Conservation (phyloP, 2,329 filamentous ascomycete species). For the Colletotrichum tamarilloi region DNA sequence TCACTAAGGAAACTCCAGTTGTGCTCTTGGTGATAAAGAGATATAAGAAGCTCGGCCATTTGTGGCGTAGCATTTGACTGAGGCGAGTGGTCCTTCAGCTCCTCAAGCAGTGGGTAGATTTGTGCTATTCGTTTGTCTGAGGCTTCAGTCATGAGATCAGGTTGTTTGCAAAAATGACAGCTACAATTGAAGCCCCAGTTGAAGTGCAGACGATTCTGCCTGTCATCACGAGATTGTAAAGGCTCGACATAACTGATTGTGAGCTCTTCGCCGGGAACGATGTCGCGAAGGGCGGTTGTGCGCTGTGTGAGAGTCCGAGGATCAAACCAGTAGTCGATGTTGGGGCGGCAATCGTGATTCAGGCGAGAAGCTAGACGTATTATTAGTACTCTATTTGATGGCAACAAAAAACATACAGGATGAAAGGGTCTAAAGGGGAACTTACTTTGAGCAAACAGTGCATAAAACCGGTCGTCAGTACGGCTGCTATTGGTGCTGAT, state of each 20-base stretch:
- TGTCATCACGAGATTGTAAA: slow-evolving; percentile 42
- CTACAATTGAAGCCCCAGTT: slow-evolving; percentile 55
- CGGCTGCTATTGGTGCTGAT: not conserved
- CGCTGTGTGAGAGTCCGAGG: slow-evolving; percentile 50
- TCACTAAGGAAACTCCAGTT: slow-evolving; percentile 48
- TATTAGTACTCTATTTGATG: not conserved
- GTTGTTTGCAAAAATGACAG: slow-evolving; percentile 50
- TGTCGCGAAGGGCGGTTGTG: slow-evolving; percentile 51
- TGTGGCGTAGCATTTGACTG: slow-evolving; percentile 46
- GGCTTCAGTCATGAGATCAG: slow-evolving; percentile 39
- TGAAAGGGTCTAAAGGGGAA: not conserved
- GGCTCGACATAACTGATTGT: slow-evolving; percentile 56
- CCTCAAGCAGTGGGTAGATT: slow-evolving; percentile 44
- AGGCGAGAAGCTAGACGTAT: slow-evolving; percentile 47
- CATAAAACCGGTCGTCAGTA: not conserved
- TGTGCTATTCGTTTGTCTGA: slow-evolving; percentile 52
- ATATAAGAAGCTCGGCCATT: slow-evolving; percentile 53
- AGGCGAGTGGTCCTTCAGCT: slow-evolving; percentile 45
- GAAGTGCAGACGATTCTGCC: slow-evolving; percentile 42
- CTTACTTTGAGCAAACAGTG: not conserved
- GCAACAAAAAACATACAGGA: not conserved
- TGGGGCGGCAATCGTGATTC: slow-evolving; percentile 59
- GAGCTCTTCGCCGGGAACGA: slow-evolving; percentile 54
- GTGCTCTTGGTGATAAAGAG: slow-evolving; percentile 53
- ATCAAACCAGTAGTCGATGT: slow-evolving; percentile 56